Base-by-base conservation (phyloP, 2,329 filamentous ascomycete genomes). In the Stachybotrys echinatus region DNA sequence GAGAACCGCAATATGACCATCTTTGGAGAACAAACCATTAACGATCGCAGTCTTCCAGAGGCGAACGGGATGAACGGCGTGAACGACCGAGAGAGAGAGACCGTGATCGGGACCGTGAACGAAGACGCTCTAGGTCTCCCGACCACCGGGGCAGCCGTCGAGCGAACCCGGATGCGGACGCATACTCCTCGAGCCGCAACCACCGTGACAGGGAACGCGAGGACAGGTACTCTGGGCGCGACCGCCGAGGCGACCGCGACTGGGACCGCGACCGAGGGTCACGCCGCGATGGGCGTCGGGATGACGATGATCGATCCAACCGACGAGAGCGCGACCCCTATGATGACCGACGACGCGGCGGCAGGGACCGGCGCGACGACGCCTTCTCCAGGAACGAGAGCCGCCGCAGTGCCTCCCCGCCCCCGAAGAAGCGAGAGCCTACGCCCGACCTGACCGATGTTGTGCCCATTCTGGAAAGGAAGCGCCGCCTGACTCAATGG, bases 401-500 rank as follows among this genome's bases (percentile, higher is more conserved):
- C 60, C 85, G 83, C 61, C 85, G 88, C 59, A 95, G 88, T 62
- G 83, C 87, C 18, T 88, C 86, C 42, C 89, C 91, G 37, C 88
- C 89, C 23, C 84, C 85, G 10, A 95, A 95, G 76, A 94, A 92
- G 74, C 87, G 89, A 68, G 94, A 99, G 70, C 90, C 94, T 7
- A 99, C 94, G 1, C 95, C 94, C 34, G 95, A 99, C 68, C 76
- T 99, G 65, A 95, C 92, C 52, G 84, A 95, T 62, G 75, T 95
- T 52, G 76, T 87, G n/a, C 82, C 90, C 4, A 78, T 99, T 52
- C 75, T 91, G 55, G 86, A 92, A 63, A 86, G 92, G 61, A 94
- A 92, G 76, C 87, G 95, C 59, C 87, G 94, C 52, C 75, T 99
- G 76, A 97, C 92, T 34, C 95, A 99, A 70, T 99, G 94, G 94